phyloP scores from a whole-genome alignment of 208 protist genomes.

The Wallacemonas sp. region DNA sequence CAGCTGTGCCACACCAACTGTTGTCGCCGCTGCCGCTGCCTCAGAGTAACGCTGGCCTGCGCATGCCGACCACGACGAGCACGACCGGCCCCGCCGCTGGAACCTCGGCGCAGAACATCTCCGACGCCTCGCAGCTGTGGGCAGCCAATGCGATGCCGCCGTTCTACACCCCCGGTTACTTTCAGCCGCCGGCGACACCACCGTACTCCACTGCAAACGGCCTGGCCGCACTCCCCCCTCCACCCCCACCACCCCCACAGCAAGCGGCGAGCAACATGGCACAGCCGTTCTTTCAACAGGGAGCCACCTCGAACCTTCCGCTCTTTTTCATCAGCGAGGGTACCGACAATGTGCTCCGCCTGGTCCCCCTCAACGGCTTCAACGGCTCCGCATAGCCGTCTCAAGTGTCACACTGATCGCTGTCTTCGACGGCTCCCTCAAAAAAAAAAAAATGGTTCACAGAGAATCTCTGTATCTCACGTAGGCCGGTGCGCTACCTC shows the following conservation, averaged over 20 bases:
- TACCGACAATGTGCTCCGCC: conserved; percentile 36
- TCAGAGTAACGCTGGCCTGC: conserved; percentile 1
- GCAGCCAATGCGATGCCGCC: not conserved
- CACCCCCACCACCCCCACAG: not conserved
- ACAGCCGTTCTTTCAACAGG: conserved; percentile 15
- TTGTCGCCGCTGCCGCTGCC: conserved; percentile 7
- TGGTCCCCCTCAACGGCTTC: conserved; percentile 24
- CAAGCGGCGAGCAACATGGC: not conserved
- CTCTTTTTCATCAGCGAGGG: conserved; percentile 38
- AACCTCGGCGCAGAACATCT: not conserved
- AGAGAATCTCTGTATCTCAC: too few species aligned
- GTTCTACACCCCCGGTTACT: conserved; percentile 3
- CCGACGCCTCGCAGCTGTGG: not conserved
- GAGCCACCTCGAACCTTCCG: not conserved
- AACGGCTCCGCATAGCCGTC: not conserved
- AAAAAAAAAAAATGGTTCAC: conserved; percentile 1
- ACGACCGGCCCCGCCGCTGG: not conserved
- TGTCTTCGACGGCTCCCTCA: too few species aligned
- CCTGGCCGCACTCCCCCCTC: not conserved
- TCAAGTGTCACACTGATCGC: not conserved
- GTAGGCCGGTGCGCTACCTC: too few species aligned
- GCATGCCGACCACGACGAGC: not conserved
- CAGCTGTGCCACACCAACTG: conserved; percentile 11
- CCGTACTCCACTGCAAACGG: not conserved
- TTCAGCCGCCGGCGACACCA: not conserved